Evolutionary conservation across 176 grass and related monocot genomes (phyloP).

Genomic region (Phragmites australis): DNA sequence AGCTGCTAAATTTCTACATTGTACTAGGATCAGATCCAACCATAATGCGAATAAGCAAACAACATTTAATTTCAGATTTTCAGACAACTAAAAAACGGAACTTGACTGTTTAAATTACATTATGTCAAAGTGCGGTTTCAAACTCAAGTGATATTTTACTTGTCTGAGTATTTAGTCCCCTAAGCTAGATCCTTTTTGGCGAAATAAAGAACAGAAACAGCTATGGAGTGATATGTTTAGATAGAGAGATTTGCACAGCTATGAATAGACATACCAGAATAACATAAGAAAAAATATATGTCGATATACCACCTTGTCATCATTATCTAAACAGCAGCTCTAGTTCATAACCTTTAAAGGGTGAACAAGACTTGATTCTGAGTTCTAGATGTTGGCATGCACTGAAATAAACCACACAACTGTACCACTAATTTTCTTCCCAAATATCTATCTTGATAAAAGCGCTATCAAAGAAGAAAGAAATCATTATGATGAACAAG

Average conservation of each 20-base stretch:
- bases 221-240: not conserved
- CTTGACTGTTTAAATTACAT: not conserved
- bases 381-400: slow-evolving; percentile 43
- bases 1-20: not conserved
- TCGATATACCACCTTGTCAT: slow-evolving; percentile 36
- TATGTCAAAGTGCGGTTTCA: not conserved
- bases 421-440: slow-evolving; percentile 53
- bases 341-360: slow-evolving; percentile 25
- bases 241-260: slow-evolving; percentile 13
- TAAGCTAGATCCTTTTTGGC: not conserved
- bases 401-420: slow-evolving; percentile 62
- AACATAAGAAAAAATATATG: slow-evolving; percentile 2
- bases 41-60: slow-evolving; percentile 13
- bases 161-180: not conserved
- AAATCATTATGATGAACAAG: slow-evolving; percentile 44
- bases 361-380: slow-evolving; percentile 46
- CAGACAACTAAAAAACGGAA: not conserved
- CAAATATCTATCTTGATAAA: slow-evolving; percentile 43
- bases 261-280: slow-evolving; percentile 15
- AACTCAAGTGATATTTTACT: no score
- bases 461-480: slow-evolving; percentile 23
- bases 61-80: not conserved
- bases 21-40: not conserved
- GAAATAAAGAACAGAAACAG: not conserved
- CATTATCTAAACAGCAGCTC: slow-evolving; percentile 32